phyloP scores from a whole-genome alignment of 2,329 filamentous ascomycete species.

The Colletotrichum caudatum region DNA sequence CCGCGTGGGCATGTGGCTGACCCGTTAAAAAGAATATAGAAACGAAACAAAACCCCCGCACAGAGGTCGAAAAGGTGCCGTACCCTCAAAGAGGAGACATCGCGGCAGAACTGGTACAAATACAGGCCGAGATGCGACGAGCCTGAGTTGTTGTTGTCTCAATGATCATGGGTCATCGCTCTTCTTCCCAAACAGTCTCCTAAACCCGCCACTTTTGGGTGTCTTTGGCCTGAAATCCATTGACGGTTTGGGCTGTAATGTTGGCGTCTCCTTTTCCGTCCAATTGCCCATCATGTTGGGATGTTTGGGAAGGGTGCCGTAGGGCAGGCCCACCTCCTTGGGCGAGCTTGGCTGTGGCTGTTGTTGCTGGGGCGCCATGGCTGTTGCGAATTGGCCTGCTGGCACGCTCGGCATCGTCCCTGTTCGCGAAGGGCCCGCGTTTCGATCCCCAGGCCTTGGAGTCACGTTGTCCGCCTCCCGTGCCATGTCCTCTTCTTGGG shows the following conservation, averaged over 20 bases:
- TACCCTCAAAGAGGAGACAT: conserved; percentile 7
- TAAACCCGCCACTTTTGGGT: conserved; percentile 53
- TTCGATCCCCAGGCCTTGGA: conserved; percentile 23
- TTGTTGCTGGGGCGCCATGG: conserved; percentile 36
- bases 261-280: conserved; percentile 39
- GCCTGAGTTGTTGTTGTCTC: neutral
- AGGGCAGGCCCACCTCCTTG: conserved; percentile 28
- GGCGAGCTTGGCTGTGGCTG: conserved; percentile 35
- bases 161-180: conserved; percentile 31
- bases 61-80: neutral
- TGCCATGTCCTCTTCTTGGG: conserved; percentile 29
- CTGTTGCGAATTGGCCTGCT: conserved; percentile 35
- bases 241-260: conserved; percentile 42
- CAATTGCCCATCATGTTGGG: conserved; percentile 36
- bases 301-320: conserved; percentile 39
- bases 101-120: conserved; percentile 1
- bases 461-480: conserved; percentile 30
- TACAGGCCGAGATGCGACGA: conserved; percentile 1
- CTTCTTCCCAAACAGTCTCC: conserved; percentile 55
- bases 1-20: neutral
- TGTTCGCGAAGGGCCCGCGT: conserved; percentile 31
- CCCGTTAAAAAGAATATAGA: neutral
- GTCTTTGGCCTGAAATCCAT: conserved; percentile 48
- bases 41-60: too few relatives aligned
- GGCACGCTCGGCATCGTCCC: conserved; percentile 35